Percentiles rank a stretch among this genome's conserved stretches.
phyloP scores from a whole-genome alignment of 805 yeast genomes.

The Yamadazyma laniorum region DNA sequence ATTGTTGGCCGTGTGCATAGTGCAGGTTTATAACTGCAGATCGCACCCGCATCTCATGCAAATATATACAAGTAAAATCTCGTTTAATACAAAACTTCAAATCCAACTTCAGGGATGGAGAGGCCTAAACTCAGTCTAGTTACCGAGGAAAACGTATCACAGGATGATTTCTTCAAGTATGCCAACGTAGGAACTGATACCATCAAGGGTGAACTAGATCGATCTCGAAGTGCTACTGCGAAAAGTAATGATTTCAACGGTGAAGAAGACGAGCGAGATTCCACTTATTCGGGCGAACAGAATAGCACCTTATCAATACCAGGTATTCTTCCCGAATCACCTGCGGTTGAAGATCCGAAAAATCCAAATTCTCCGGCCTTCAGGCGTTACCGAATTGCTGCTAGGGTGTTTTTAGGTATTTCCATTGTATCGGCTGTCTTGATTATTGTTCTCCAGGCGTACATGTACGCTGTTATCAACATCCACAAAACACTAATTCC shows the following conservation, averaged over 20 bases:
- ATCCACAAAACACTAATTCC: slow-evolving; percentile 23
- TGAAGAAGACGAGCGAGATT: no score
- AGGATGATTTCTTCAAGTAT: slow-evolving; percentile 7
- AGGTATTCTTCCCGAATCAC: slow-evolving; percentile 1
- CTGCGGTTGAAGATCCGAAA: slow-evolving; percentile 5
- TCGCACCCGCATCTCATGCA: neutral
- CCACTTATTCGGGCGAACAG: no score
- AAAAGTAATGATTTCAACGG: no score
- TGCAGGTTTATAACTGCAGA: no score
- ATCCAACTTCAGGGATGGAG: no score
- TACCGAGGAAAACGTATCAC: neutral
- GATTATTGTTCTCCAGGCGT: slow-evolving; percentile 35
- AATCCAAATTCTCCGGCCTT: slow-evolving; percentile 8
- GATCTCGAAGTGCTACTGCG: no score
- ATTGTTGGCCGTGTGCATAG: neutral
- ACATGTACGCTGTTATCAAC: slow-evolving; percentile 39
- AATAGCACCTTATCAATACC: no score
- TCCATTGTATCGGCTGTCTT: slow-evolving; percentile 34
- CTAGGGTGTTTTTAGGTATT: slow-evolving; percentile 23
- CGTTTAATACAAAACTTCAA: neutral
- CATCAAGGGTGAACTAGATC: no score
- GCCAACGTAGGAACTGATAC: slow-evolving; percentile 1
- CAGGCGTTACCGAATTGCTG: slow-evolving; percentile 2
- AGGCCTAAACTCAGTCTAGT: no score
- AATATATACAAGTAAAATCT: no score